These are phyloP conservation scores for Silene conica DNA, from an alignment of 148 eudicot genomes.

Conservation along the genomic window DNA sequence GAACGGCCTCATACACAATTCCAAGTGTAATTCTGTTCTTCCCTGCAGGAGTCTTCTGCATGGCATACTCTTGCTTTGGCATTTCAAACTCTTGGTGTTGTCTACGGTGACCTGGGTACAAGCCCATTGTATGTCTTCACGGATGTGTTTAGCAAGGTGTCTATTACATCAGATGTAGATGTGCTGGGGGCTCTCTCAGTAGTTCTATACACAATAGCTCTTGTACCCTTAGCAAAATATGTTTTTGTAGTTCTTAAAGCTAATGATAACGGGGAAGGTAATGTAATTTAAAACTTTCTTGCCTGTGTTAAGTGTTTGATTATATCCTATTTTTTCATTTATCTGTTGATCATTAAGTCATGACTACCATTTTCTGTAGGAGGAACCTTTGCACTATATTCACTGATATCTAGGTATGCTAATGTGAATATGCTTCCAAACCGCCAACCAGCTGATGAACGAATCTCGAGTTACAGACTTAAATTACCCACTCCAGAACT, in stretches of 20 bases:
- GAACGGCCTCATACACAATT: background rate
- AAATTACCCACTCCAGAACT: slow-evolving; percentile 94
- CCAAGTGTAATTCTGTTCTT: slow-evolving; percentile 2
- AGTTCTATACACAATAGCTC: slow-evolving; percentile 83
- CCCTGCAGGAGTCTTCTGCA: slow-evolving; percentile 55
- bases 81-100: slow-evolving; percentile 98
- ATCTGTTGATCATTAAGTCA: slow-evolving; percentile 2
- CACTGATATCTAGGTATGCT: slow-evolving; percentile 86
- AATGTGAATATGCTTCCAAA: slow-evolving; percentile 82
- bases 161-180: slow-evolving; percentile 73
- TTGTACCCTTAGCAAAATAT: slow-evolving; percentile 77
- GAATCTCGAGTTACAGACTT: slow-evolving; percentile 85
- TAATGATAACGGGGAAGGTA: slow-evolving; percentile 98
- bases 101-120: slow-evolving; percentile 96
- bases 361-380: slow-evolving; percentile 42
- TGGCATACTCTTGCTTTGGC: slow-evolving; percentile 75
- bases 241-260: slow-evolving; percentile 94
- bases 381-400: slow-evolving; percentile 93
- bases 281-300: slow-evolving; percentile 6
- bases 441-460: slow-evolving; percentile 83
- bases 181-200: slow-evolving; percentile 83
- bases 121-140: slow-evolving; percentile 91
- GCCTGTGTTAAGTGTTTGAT: background rate
- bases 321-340: background rate
- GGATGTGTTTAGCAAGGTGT: slow-evolving; percentile 88